Evolutionary conservation across 106 monocot genomes (phyloP).

Genomic region (Platanthera guangdongensis): DNA sequence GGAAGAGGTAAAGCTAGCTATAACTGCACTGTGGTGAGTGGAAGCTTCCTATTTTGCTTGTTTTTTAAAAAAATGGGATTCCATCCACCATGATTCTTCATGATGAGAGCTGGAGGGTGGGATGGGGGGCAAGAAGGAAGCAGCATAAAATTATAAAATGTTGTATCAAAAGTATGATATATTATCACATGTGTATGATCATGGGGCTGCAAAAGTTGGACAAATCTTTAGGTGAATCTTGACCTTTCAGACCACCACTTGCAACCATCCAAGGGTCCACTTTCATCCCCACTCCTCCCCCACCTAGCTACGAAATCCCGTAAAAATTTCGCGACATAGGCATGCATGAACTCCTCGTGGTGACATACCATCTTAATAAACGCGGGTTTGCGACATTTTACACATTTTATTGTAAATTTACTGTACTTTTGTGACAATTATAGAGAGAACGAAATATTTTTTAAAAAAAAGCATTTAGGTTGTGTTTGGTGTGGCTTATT

Average conservation of each 20-base stretch:
- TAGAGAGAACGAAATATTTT: no score
- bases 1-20: background rate
- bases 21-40: background rate
- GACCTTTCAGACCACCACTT: background rate
- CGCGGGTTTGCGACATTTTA: background rate
- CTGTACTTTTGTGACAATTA: no score
- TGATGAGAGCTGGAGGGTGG: slow-evolving; percentile 1
- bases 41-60: background rate
- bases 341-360: background rate
- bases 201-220: background rate
- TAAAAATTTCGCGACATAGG: background rate
- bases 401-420: background rate
- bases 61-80: background rate
- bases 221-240: slow-evolving; percentile 1
- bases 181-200: background rate
- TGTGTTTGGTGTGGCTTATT: no score
- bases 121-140: background rate
- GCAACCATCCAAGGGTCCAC: background rate
- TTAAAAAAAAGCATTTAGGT: no score
- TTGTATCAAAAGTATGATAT: background rate
- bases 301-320: background rate
- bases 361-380: background rate
- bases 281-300: background rate
- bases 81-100: background rate
- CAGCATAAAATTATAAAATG: background rate